These are phyloP conservation scores for Monascus purpureus DNA, from an alignment of 495 filamentous ascomycete species.

Conservation along the genomic window DNA sequence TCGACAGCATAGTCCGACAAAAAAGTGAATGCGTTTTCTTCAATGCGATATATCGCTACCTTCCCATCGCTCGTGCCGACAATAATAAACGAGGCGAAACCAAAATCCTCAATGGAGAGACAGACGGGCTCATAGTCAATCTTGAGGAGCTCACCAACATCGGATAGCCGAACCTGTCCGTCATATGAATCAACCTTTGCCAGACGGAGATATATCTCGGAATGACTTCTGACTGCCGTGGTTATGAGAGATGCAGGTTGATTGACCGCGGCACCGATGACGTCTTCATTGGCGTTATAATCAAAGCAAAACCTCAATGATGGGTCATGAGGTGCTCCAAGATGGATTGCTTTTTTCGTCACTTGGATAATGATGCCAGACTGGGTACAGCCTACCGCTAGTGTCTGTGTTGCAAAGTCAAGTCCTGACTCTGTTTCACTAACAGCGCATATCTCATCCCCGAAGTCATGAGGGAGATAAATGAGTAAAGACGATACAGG, in stretches of 20 bases:
- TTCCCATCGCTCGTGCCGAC: conserved; percentile 23
- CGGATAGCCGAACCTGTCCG: conserved; percentile 5
- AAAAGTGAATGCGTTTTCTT: conserved; percentile 6
- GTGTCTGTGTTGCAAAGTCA: conserved; percentile 37
- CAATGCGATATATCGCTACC: conserved; percentile 16
- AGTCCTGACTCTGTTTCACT: conserved; percentile 31
- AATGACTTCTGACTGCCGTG: conserved; percentile 11
- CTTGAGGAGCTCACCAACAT: conserved; percentile 6
- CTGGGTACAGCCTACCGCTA: conserved; percentile 35
- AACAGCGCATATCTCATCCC: conserved; percentile 23
- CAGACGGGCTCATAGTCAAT: conserved; percentile 24
- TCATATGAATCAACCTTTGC: conserved; percentile 6
- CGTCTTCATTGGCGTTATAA: conserved; percentile 7
- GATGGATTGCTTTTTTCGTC: conserved; percentile 33
- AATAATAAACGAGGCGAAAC: conserved; percentile 16
- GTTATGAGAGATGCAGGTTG: conserved; percentile 12
- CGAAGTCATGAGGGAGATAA: conserved; percentile 16
- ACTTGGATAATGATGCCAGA: conserved; percentile 38
- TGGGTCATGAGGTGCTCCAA: conserved; percentile 15
- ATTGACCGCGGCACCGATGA: conserved; percentile 19
- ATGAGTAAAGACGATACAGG: conserved; percentile 26
- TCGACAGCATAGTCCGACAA: conserved; percentile 10
- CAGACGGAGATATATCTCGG: conserved; percentile 12
- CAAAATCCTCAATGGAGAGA: conserved; percentile 17
- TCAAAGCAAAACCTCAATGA: conserved; percentile 7